phyloP scores from a whole-genome alignment of 257 asterid genomes.

The Plantago major region DNA sequence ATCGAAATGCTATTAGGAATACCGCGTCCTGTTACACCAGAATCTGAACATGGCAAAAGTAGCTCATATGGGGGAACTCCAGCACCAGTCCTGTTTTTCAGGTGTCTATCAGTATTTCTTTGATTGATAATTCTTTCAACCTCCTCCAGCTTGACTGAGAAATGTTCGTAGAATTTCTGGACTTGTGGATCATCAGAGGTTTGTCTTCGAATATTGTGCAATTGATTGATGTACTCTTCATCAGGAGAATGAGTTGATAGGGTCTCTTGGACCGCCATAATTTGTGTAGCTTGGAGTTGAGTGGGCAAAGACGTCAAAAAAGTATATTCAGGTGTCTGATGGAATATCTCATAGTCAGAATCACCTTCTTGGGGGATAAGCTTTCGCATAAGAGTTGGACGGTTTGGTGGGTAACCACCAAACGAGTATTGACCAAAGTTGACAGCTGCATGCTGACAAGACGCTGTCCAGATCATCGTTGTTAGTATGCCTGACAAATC shows the following conservation, averaged over 20 bases:
- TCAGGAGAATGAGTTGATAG: constrained; percentile 81
- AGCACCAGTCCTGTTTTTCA: constrained; percentile 77
- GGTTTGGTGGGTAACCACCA: constrained; percentile 80
- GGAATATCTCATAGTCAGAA: constrained; percentile 55
- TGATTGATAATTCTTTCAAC: constrained; percentile 58
- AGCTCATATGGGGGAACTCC: constrained; percentile 84
- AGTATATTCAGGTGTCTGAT: constrained; percentile 51
- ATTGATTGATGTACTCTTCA: constrained; percentile 69
- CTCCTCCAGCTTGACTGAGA: constrained; percentile 54
- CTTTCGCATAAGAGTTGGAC: constrained; percentile 76
- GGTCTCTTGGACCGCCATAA: constrained; percentile 90
- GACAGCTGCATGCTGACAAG: constrained; percentile 89
- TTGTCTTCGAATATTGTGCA: constrained; percentile 51
- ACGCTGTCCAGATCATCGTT: constrained; percentile 76
- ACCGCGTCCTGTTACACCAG: constrained; percentile 80
- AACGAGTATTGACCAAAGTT: constrained; percentile 90
- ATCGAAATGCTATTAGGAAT: constrained; percentile 84
- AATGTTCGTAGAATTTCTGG: constrained; percentile 39
- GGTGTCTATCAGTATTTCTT: constrained; percentile 45
- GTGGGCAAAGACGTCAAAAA: constrained; percentile 82
- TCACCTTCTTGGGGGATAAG: constrained; percentile 55
- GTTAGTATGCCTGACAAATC: constrained; percentile 62
- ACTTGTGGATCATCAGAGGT: constrained; percentile 59
- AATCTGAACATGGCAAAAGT: constrained; percentile 64
- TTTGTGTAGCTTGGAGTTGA: constrained; percentile 85